Evolutionary conservation across 257 asterid genomes (phyloP).

Genomic region (Nicotiana benthamiana): DNA sequence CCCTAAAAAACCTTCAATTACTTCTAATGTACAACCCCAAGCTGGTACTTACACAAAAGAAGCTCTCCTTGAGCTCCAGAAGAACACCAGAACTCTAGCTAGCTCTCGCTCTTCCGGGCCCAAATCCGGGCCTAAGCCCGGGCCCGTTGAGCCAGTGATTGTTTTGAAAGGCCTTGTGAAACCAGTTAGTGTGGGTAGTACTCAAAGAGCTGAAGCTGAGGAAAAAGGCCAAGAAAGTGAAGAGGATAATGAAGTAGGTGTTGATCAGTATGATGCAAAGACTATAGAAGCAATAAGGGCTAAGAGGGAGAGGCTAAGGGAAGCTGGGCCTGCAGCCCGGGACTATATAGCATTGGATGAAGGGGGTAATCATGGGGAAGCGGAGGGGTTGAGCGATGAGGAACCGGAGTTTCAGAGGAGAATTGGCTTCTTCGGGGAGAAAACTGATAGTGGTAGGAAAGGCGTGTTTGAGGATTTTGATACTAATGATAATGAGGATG

Average conservation of each 20-base stretch:
- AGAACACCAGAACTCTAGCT: slow-evolving; percentile 70
- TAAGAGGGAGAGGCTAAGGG: slow-evolving; percentile 83
- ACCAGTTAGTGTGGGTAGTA: slow-evolving; percentile 22
- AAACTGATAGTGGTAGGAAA: slow-evolving; percentile 48
- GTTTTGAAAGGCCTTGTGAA: slow-evolving; percentile 73
- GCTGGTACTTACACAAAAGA: slow-evolving; percentile 90
- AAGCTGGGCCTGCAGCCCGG: slow-evolving; percentile 69
- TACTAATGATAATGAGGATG: slow-evolving; percentile 49
- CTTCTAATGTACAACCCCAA: slow-evolving; percentile 87
- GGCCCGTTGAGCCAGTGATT: slow-evolving; percentile 29
- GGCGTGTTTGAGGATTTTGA: slow-evolving; percentile 79
- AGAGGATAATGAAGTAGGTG: slow-evolving; percentile 20
- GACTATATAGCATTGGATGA: slow-evolving; percentile 83
- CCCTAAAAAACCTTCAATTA: slow-evolving; percentile 41
- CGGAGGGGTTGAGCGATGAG: slow-evolving; percentile 94
- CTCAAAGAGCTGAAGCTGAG: slow-evolving; percentile 16
- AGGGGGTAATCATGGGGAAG: slow-evolving; percentile 96
- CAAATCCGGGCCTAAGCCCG: slow-evolving; percentile 39
- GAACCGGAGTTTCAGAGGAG: slow-evolving; percentile 85
- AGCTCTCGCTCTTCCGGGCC: slow-evolving; percentile 42
- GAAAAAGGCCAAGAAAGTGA: slow-evolving; percentile 20
- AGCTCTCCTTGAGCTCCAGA: slow-evolving; percentile 92
- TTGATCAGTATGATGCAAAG: slow-evolving; percentile 12
- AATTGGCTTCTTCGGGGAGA: slow-evolving; percentile 80
- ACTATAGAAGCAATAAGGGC: slow-evolving; percentile 74